Percentiles rank a stretch among this genome's conserved stretches.
These are phyloP conservation scores for Dactylellina parvicollis DNA, from an alignment of 2,329 filamentous ascomycete species.

Conservation along the genomic window DNA sequence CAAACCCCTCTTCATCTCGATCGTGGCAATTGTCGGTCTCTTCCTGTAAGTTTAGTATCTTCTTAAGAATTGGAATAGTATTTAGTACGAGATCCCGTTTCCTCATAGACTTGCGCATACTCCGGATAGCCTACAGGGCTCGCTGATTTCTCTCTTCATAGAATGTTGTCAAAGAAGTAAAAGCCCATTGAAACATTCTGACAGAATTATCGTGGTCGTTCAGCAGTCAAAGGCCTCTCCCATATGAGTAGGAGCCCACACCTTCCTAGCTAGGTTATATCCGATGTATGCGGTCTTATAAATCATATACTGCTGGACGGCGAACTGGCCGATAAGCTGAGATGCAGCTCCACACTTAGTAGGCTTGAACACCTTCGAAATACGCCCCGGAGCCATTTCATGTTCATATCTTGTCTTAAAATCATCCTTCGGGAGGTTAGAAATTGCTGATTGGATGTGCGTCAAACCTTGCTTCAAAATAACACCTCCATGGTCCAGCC, in stretches of 20 bases:
- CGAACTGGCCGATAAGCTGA: background rate
- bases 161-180: background rate
- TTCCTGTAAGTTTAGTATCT: background rate
- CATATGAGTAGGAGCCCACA: background rate
- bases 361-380: background rate
- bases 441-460: background rate
- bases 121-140: background rate
- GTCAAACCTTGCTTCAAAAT: too few species aligned
- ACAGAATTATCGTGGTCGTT: background rate
- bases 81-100: constrained; percentile 8
- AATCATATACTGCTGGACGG: background rate
- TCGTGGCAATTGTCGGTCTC: background rate
- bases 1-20: background rate
- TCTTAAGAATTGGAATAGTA: constrained; percentile 12
- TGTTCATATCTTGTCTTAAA: background rate
- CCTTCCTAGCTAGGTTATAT: background rate
- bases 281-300: background rate
- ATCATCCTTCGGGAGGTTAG: background rate
- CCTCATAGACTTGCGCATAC: constrained; percentile 5
- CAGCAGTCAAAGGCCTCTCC: background rate
- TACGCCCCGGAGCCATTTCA: background rate
- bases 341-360: background rate
- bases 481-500: too few species aligned
- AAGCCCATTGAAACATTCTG: constrained; percentile 1
- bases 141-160: constrained; percentile 2